Percentiles rank a stretch among this genome's conserved stretches.
Evolutionary conservation across 768 basidiomycete species (phyloP).

Genomic region (Amanita pseudoporphyria): DNA sequence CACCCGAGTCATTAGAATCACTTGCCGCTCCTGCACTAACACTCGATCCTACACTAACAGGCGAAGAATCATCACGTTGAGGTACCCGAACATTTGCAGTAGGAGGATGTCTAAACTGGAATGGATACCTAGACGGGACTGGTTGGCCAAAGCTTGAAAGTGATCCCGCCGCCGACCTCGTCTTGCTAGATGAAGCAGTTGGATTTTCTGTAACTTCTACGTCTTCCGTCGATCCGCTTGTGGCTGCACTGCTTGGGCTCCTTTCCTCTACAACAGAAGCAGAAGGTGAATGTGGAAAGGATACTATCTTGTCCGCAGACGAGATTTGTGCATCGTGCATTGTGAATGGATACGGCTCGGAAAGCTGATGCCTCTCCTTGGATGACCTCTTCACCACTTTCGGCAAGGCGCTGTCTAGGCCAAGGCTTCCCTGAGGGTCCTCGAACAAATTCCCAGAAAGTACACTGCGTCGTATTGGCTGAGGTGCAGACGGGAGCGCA

Average conservation of each 20-base stretch:
- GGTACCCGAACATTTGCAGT: background rate
- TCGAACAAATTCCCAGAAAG: slow-evolving; percentile 60
- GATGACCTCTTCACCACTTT: slow-evolving; percentile 32
- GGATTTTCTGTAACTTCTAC: slow-evolving; percentile 15
- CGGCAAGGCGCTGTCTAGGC: slow-evolving; percentile 7
- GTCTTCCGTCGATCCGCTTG: slow-evolving; percentile 11
- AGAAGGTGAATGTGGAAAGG: slow-evolving; percentile 60
- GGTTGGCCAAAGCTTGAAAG: slow-evolving; percentile 83
- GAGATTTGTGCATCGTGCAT: slow-evolving; percentile 51
- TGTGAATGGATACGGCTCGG: slow-evolving; percentile 65
- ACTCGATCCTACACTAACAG: slow-evolving; percentile 14
- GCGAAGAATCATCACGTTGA: background rate
- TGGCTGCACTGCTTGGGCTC: slow-evolving; percentile 16
- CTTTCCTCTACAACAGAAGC: slow-evolving; percentile 22
- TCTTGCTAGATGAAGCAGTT: slow-evolving; percentile 8
- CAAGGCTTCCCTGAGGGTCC: slow-evolving; percentile 27
- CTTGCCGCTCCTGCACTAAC: slow-evolving; percentile 19
- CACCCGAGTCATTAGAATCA: slow-evolving; percentile 28
- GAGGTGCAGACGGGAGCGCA: slow-evolving; percentile 39
- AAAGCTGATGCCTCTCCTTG: slow-evolving; percentile 37
- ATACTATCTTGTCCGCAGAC: slow-evolving; percentile 46
- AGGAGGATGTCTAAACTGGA: slow-evolving; percentile 47
- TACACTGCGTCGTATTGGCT: slow-evolving; percentile 47
- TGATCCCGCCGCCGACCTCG: slow-evolving; percentile 60
- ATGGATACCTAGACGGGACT: slow-evolving; percentile 49